Conservation (phyloP, 257 asterid genomes). For the Catharanthus roseus region DNA sequence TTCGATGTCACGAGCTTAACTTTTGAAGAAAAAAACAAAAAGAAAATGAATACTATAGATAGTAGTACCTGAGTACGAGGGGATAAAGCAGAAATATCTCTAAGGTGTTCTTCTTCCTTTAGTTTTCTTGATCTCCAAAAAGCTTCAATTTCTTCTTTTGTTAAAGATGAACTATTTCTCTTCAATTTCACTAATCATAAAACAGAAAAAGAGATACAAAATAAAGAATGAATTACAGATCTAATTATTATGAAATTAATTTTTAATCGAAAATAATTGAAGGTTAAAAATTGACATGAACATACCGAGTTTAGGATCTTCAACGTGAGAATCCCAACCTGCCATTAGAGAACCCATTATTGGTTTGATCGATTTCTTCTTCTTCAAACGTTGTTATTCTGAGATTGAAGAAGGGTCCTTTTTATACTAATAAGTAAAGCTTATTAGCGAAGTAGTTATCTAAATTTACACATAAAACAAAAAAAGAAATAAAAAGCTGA, state of each 20-base stretch:
- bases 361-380: too few species aligned
- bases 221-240: not conserved
- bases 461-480: too few species aligned
- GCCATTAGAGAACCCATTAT: constrained; percentile 94
- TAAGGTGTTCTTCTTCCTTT: constrained; percentile 65
- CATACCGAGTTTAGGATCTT: constrained; percentile 59
- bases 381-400: too few species aligned
- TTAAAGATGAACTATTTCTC: constrained; percentile 67
- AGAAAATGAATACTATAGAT: too few species aligned
- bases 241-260: not conserved
- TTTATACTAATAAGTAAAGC: not conserved
- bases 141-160: constrained; percentile 59
- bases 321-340: constrained; percentile 67
- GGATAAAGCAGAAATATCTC: constrained; percentile 49
- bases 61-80: constrained; percentile 46
- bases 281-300: not conserved
- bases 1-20: too few species aligned
- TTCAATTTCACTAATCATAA: constrained; percentile 29
- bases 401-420: too few species aligned
- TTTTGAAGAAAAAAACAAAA: too few species aligned
- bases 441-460: too few species aligned
- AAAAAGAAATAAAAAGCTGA: too few species aligned
- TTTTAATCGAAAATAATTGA: not conserved
- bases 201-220: not conserved
- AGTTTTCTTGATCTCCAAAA: constrained; percentile 67